Evolutionary conservation across 306 rosid genomes (phyloP).

Genomic region (Quercus cerris): DNA sequence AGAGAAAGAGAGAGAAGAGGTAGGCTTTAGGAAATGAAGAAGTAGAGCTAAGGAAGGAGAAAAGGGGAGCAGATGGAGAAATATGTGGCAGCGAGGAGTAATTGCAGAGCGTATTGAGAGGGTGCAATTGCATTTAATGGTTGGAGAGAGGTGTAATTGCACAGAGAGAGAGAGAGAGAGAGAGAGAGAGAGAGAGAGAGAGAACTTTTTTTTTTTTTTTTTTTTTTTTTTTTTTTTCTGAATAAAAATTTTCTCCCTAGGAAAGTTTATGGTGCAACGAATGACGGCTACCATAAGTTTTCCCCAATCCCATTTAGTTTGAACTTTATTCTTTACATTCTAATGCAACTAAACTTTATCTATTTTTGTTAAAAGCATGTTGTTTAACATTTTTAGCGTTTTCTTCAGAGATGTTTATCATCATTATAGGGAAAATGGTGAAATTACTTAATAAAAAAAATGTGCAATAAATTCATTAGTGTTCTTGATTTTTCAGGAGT

Average conservation of each 20-base stretch:
- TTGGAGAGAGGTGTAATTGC: constrained; percentile 74
- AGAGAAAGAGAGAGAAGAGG: not conserved
- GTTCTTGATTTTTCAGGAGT: too few species aligned
- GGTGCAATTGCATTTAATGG: constrained; percentile 99
- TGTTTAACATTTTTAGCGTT: too few species aligned
- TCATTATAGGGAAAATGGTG: not conserved
- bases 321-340: not conserved
- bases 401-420: too few species aligned
- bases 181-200: constrained; percentile 22
- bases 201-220: constrained; percentile 5
- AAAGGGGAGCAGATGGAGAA: constrained; percentile 44
- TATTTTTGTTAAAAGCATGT: too few species aligned
- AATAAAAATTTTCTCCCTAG: constrained; percentile 14
- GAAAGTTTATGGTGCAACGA: constrained; percentile 40
- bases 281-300: constrained; percentile 59
- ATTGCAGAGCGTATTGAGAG: constrained; percentile 97
- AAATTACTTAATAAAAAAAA: not conserved
- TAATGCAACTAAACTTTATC: not conserved
- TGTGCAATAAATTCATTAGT: too few species aligned
- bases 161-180: constrained; percentile 28
- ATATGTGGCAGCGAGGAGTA: constrained; percentile 68
- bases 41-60: constrained; percentile 28
- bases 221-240: too few species aligned
- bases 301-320: not conserved
- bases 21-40: constrained; percentile 15